A percentile compares a stretch with the other conserved stretches of the same genome.
phyloP scores from a whole-genome alignment of 2,329 filamentous ascomycete genomes.

The Zymoseptoria ardabiliae region DNA sequence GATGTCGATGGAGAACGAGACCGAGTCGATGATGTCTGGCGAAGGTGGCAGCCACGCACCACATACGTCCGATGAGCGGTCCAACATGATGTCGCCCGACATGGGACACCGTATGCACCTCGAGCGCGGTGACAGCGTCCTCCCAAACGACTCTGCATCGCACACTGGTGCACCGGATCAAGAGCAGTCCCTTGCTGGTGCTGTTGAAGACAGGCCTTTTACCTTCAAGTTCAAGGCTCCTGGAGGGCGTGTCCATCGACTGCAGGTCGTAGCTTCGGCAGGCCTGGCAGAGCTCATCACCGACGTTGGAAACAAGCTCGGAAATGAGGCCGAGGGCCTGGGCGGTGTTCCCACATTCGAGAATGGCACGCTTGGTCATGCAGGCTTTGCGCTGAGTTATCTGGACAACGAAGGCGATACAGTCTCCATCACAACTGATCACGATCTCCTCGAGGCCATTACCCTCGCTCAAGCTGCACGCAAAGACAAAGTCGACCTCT shows the following conservation, averaged over 20 bases:
- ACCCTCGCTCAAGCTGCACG: conserved; percentile 67
- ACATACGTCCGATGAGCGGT: conserved; percentile 61
- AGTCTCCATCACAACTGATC: conserved; percentile 92
- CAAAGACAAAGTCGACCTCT: conserved; percentile 92
- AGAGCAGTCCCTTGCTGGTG: conserved; percentile 55
- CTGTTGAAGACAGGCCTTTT: conserved; percentile 67
- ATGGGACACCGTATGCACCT: conserved; percentile 47
- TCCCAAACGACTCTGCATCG: conserved; percentile 90
- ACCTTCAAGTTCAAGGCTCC: conserved; percentile 99
- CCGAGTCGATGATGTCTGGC: conserved; percentile 92
- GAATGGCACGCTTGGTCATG: conserved; percentile 66
- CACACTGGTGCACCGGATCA: conserved; percentile 72
- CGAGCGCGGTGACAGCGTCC: conserved; percentile 74
- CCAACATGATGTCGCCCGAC: conserved; percentile 70
- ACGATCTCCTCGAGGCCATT: conserved; percentile 86
- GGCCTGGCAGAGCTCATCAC: conserved; percentile 73
- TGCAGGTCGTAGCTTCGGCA: conserved; percentile 74
- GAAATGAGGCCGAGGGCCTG: conserved; percentile 71
- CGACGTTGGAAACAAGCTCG: conserved; percentile 76
- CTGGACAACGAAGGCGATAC: conserved; percentile 95
- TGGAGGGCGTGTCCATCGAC: conserved; percentile 82
- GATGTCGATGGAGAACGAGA: conserved; percentile 90
- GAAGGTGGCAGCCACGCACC: conserved; percentile 62
- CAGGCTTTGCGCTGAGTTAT: conserved; percentile 89
- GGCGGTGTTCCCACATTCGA: conserved; percentile 73